Percentiles rank a stretch among this genome's conserved stretches.
Evolutionary conservation across 1,139 yeast genomes (phyloP).

Genomic region (Diutina pseudorugosa): DNA sequence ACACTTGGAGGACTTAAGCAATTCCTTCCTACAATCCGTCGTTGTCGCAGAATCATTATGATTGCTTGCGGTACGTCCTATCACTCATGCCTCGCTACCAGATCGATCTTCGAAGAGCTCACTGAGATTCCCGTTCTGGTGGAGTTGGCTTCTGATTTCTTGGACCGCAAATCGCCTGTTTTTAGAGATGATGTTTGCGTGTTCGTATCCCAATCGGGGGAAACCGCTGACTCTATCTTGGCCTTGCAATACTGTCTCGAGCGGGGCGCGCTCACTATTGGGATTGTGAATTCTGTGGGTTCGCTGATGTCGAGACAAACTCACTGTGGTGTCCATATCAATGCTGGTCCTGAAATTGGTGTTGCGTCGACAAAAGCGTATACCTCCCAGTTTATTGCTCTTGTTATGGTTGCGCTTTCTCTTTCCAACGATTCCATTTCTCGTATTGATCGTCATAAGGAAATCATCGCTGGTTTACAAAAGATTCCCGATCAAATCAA

Average conservation of each 20-base stretch:
- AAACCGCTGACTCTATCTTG: slow-evolving; percentile 96
- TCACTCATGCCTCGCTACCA: slow-evolving; percentile 94
- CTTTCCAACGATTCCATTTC: slow-evolving; percentile 87
- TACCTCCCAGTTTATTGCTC: slow-evolving; percentile 94
- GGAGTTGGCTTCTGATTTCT: slow-evolving; percentile 94
- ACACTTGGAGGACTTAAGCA: slow-evolving; percentile 85
- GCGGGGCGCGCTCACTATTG: slow-evolving; percentile 94
- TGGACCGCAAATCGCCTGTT: slow-evolving; percentile 90
- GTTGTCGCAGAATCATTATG: slow-evolving; percentile 94
- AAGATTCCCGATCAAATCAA: slow-evolving; percentile 79
- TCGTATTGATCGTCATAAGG: slow-evolving; percentile 59
- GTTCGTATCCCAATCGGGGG: slow-evolving; percentile 98
- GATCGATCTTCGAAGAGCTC: slow-evolving; percentile 92
- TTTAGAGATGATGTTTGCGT: slow-evolving; percentile 97
- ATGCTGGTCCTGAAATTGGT: slow-evolving; percentile 99
- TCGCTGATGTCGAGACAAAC: slow-evolving; percentile 92
- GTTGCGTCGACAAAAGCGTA: slow-evolving; percentile 99
- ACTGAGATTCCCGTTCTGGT: slow-evolving; percentile 94
- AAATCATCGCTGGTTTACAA: slow-evolving; percentile 79
- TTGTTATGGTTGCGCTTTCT: slow-evolving; percentile 92
- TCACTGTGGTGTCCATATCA: slow-evolving; percentile 98
- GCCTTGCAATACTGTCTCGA: slow-evolving; percentile 94
- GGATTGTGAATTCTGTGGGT: slow-evolving; percentile 90
- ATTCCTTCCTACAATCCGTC: slow-evolving; percentile 78
- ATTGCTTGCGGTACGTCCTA: slow-evolving; percentile 99